These are phyloP conservation scores for Gaeumannomyces tritici DNA, from an alignment of 2,329 filamentous ascomycete genomes.

Conservation along the genomic window DNA sequence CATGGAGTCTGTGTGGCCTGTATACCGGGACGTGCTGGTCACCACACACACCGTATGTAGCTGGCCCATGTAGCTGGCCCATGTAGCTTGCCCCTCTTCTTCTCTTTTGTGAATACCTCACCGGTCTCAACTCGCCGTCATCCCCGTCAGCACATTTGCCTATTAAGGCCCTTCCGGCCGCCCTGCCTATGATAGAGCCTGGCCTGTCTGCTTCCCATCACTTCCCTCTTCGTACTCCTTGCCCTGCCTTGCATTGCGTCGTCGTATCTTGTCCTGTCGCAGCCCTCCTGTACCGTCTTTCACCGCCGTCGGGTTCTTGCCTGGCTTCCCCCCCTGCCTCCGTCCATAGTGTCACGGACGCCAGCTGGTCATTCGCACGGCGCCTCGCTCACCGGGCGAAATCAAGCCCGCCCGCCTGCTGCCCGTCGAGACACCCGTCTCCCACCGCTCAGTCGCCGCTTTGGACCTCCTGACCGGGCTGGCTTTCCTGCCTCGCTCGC, in stretches of 20 bases:
- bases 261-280: background rate
- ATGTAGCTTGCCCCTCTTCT: background rate
- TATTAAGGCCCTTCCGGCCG: background rate
- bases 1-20: no score
- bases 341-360: background rate
- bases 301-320: background rate
- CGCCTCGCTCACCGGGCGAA: background rate
- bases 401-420: background rate
- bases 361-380: background rate
- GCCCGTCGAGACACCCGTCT: no score
- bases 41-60: no score
- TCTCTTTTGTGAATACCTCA: background rate
- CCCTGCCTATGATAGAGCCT: no score
- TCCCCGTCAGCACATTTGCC: background rate
- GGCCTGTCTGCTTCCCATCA: background rate
- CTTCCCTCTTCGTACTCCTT: background rate
- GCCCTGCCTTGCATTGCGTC: background rate
- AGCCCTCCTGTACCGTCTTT: background rate
- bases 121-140: background rate
- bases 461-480: no score
- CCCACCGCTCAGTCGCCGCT: no score
- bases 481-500: no score
- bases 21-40: no score
- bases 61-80: no score
- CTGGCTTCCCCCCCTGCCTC: background rate